These are phyloP conservation scores for Myxozyma monticola DNA, from an alignment of 805 yeast species.

Conservation along the genomic window DNA sequence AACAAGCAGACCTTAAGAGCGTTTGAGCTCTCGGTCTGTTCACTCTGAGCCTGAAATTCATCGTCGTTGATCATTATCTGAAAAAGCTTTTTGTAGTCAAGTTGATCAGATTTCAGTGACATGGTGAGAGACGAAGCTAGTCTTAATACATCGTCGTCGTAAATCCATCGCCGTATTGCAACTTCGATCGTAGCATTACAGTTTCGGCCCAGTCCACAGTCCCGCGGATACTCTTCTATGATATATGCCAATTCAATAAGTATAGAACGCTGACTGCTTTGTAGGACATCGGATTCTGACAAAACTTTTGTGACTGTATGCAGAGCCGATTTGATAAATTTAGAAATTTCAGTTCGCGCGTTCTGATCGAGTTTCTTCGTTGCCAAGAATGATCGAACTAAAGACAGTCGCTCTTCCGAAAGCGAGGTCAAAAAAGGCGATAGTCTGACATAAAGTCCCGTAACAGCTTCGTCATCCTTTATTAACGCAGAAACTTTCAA, in stretches of 20 bases:
- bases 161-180: conserved; percentile 47
- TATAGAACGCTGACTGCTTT: neutral
- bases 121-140: conserved; percentile 40
- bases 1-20: conserved; percentile 48
- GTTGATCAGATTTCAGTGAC: conserved; percentile 27
- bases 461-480: neutral
- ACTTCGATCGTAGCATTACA: conserved; percentile 39
- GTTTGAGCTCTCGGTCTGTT: neutral
- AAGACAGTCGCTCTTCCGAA: neutral
- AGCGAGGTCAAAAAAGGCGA: neutral
- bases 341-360: neutral
- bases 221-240: conserved; percentile 1
- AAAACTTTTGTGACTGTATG: conserved; percentile 8
- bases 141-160: conserved; percentile 45
- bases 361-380: neutral
- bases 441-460: neutral
- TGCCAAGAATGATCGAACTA: neutral
- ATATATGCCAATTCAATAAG: neutral
- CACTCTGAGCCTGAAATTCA: neutral
- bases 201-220: conserved; percentile 1
- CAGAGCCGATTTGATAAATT: conserved; percentile 3
- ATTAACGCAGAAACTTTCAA: neutral
- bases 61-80: conserved; percentile 65
- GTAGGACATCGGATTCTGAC: conserved; percentile 9
- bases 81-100: conserved; percentile 52